These are phyloP conservation scores for Coemansia sp. DNA, from an alignment of 371 early-diverging fungal genomes.

Conservation along the genomic window DNA sequence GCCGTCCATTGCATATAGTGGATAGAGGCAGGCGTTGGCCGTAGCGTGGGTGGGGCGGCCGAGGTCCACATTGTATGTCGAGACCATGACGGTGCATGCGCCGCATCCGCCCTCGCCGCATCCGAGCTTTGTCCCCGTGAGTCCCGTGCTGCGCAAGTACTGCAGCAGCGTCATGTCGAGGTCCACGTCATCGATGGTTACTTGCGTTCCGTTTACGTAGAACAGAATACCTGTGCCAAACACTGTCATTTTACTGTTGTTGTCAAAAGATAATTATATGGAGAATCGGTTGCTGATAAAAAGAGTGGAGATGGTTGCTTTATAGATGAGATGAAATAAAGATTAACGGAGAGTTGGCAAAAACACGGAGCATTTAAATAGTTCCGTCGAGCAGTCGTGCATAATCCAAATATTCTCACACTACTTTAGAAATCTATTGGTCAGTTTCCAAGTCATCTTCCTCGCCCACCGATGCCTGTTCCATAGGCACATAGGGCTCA, in stretches of 20 bases:
- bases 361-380: background rate
- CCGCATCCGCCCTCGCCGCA: constrained; percentile 74
- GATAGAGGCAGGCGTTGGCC: constrained; percentile 70
- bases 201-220: constrained; percentile 58
- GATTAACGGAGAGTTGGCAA: background rate
- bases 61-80: constrained; percentile 55
- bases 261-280: too few relatives aligned
- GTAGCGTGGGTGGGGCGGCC: constrained; percentile 41
- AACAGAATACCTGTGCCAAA: constrained; percentile 45
- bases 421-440: background rate
- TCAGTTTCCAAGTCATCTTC: background rate
- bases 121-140: constrained; percentile 79
- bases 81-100: constrained; percentile 77
- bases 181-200: constrained; percentile 56
- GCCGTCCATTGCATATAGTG: constrained; percentile 66
- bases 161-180: constrained; percentile 64
- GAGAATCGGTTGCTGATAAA: too few relatives aligned
- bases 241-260: too few relatives aligned
- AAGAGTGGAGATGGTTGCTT: too few relatives aligned
- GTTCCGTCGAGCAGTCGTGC: background rate
- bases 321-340: background rate
- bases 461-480: background rate
- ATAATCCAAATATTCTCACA: background rate
- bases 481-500: background rate
- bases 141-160: constrained; percentile 64